Percentiles rank a stretch among this genome's conserved stretches.
Conservation (phyloP, 495 filamentous ascomycete species). For the Trichoderma reesei region DNA sequence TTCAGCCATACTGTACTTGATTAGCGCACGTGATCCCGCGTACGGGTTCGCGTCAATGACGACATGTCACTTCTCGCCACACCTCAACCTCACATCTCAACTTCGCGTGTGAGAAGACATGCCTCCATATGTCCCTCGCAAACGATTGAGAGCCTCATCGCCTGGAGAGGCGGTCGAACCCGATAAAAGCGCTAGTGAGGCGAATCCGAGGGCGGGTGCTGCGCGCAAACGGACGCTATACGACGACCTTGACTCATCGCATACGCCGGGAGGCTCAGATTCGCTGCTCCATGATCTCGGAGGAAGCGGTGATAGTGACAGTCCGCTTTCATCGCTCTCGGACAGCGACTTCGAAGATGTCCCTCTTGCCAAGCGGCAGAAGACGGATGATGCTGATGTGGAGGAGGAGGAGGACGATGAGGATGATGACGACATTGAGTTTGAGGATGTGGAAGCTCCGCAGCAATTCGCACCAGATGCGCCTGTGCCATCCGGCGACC, state of each 20-base stretch:
- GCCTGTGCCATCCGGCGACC: slow-evolving; percentile 38
- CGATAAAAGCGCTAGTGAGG: neutral
- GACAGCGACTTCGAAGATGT: slow-evolving; percentile 62
- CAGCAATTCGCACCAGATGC: slow-evolving; percentile 15
- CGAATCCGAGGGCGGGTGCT: neutral
- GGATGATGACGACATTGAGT: slow-evolving; percentile 66
- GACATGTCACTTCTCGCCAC: neutral
- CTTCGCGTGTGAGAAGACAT: slow-evolving; percentile 17
- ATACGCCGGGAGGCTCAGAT: slow-evolving; percentile 32
- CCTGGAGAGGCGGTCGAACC: neutral
- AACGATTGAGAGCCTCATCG: slow-evolving; percentile 30
- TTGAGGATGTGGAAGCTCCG: slow-evolving; percentile 67
- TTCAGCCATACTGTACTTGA: no score
- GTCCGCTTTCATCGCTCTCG: slow-evolving; percentile 50
- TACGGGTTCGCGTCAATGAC: slow-evolving; percentile 3
- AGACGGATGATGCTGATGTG: slow-evolving; percentile 14
- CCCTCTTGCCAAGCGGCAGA: slow-evolving; percentile 17
- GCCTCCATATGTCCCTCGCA: slow-evolving; percentile 39
- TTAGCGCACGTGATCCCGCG: neutral
- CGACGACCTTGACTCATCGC: slow-evolving; percentile 54
- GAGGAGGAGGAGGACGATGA: slow-evolving; percentile 38
- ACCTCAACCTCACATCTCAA: neutral
- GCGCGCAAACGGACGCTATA: slow-evolving; percentile 50
- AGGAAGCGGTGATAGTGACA: slow-evolving; percentile 45
- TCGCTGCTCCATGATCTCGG: slow-evolving; percentile 38